These are phyloP conservation scores for Serendipita sp. DNA, from an alignment of 768 basidiomycete species.

Conservation along the genomic window DNA sequence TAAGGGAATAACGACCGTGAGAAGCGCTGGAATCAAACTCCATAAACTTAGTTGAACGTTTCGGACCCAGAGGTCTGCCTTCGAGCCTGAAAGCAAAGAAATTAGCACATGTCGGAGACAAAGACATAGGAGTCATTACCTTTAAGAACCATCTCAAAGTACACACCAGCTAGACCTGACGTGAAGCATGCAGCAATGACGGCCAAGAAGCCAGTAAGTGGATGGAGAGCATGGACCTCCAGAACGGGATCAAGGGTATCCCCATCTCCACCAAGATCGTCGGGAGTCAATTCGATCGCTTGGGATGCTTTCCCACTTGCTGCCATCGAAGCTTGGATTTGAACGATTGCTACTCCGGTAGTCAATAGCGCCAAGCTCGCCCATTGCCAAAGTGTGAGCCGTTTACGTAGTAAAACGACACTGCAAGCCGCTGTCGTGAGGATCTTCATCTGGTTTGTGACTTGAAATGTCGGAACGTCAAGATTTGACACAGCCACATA, in stretches of 20 bases:
- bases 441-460: constrained; percentile 95
- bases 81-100: constrained; percentile 27
- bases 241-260: constrained; percentile 9
- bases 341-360: constrained; percentile 77
- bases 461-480: constrained; percentile 91
- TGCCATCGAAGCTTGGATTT: constrained; percentile 53
- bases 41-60: constrained; percentile 93
- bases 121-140: constrained; percentile 12
- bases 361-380: constrained; percentile 69
- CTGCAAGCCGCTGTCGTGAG: constrained; percentile 86
- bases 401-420: constrained; percentile 62
- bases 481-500: constrained; percentile 89
- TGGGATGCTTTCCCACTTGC: not conserved
- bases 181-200: constrained; percentile 87
- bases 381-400: constrained; percentile 65
- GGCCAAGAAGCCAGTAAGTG: constrained; percentile 73
- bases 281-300: constrained; percentile 1
- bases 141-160: constrained; percentile 96
- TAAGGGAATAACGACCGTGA: constrained; percentile 46
- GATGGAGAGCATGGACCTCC: constrained; percentile 47
- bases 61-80: constrained; percentile 85
- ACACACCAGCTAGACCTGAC: constrained; percentile 89
- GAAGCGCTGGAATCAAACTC: constrained; percentile 74
- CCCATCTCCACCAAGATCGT: not conserved
- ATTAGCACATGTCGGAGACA: not conserved